Evolutionary conservation across 73 alveolate genomes (phyloP).

Genomic region (Tetrahymena malaccensis): DNA sequence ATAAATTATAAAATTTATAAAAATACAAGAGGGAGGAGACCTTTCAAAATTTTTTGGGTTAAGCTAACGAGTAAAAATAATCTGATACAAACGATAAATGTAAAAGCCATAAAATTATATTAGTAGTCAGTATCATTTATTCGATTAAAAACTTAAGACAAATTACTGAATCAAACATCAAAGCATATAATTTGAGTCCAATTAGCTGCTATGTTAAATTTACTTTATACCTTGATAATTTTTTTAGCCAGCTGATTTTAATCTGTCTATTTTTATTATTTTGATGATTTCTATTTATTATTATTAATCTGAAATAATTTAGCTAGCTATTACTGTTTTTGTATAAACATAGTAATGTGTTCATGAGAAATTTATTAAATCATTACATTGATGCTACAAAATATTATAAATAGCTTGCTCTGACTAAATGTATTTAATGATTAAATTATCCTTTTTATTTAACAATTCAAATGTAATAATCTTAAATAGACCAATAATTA

Average conservation of each 20-base stretch:
- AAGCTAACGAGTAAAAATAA: not conserved
- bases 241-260: not conserved
- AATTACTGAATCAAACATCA: not conserved
- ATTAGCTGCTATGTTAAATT: not conserved
- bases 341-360: too few species aligned
- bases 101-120: too few species aligned
- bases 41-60: not conserved
- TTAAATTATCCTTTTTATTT: not conserved
- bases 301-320: not conserved
- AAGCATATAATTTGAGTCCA: not conserved
- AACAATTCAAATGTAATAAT: too few species aligned
- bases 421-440: too few species aligned
- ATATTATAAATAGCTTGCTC: not conserved
- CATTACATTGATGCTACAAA: not conserved
- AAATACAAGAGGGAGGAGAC: too few species aligned
- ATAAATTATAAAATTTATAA: too few species aligned
- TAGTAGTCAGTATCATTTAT: not conserved
- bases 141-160: not conserved
- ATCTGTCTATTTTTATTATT: not conserved
- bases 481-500: too few species aligned
- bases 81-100: not conserved
- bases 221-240: not conserved
- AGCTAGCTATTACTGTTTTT: not conserved
- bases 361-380: not conserved
- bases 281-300: not conserved